Evolutionary conservation across 2,329 filamentous ascomycete genomes (phyloP).

Genomic region (Verticillium tricorpus): DNA sequence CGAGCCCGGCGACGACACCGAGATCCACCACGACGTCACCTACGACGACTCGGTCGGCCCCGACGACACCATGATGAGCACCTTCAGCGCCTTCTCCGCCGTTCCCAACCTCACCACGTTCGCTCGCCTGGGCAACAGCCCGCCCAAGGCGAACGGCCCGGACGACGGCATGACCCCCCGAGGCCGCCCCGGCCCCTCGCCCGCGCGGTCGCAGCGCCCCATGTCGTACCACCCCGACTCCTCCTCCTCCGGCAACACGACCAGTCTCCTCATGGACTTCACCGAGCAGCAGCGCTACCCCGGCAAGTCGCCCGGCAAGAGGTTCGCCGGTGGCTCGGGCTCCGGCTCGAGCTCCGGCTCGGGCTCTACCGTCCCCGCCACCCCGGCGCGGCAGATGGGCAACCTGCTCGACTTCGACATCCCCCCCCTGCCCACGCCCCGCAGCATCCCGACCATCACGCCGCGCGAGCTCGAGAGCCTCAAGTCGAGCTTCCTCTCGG

Average conservation of each 20-base stretch:
- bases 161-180: constrained; percentile 35
- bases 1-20: constrained; percentile 18
- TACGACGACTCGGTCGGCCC: constrained; percentile 37
- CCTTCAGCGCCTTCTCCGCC: constrained; percentile 84
- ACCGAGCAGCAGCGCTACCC: constrained; percentile 63
- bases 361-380: constrained; percentile 28
- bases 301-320: constrained; percentile 43
- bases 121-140: constrained; percentile 65
- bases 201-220: constrained; percentile 29
- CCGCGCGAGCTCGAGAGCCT: constrained; percentile 88
- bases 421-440: constrained; percentile 86
- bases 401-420: constrained; percentile 88
- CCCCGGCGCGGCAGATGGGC: constrained; percentile 52
- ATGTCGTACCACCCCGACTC: constrained; percentile 36
- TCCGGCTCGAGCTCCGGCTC: constrained; percentile 4
- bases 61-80: constrained; percentile 73
- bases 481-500: constrained; percentile 84
- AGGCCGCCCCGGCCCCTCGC: constrained; percentile 26
- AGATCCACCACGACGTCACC: constrained; percentile 3
- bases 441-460: constrained; percentile 85
- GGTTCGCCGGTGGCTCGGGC: constrained; percentile 13
- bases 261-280: constrained; percentile 81
- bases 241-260: constrained; percentile 49
- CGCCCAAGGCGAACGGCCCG: constrained; percentile 43
- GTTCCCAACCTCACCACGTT: constrained; percentile 85